Base-by-base conservation (phyloP, 2,329 filamentous ascomycete species). In the Triangularia setosa region DNA sequence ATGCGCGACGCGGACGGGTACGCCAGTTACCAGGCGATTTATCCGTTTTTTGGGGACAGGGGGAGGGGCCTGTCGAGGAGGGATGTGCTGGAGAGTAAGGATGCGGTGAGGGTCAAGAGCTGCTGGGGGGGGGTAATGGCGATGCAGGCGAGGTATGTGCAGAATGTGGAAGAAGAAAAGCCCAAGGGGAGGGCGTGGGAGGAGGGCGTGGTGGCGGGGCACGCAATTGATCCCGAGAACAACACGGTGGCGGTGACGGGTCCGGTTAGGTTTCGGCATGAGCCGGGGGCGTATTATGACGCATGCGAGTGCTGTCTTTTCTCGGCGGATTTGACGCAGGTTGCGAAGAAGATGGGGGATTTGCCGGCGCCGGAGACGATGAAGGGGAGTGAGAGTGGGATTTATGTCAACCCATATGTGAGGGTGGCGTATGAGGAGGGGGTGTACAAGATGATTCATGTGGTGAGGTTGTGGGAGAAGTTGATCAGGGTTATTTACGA, bases 51-150 rank as follows among this genome's bases (percentile, higher is more conserved):
- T 74, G 81, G 84, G 4, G 76, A 73, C 55, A 78, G 77, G 1
- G 84, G 84, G 1, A 74, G 81, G 14, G 85, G 79, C 0, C 76
- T 77, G n/a, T 87, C 83, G 40, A 81, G 89, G 54, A 78, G 80
- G 4, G 89, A 90, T 72, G 87, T 92, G 18, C 74, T 90, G 1
- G 78, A 78, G 0, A 84, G 86, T 62, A 81, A 74, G 40, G 86
- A 88, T 68, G 84, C 89, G 0, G 89, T 93, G 1, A 83, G 86
- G 8, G 90, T 92, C 1, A 84, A 83, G 70, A 88, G 87, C 68
- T 93, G 90, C 76, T 93, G 90, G 90, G 88, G 89, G 60, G 90
- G 90, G 23, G 92, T 92, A 84, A 87, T 86, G 2, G 85, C 85
- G 1, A 88, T 88, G 75, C 83, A 88, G 71, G 87, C 84, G 1